Base-by-base conservation (phyloP, 139 green algal species). In the Yamagishiella unicocca region DNA sequence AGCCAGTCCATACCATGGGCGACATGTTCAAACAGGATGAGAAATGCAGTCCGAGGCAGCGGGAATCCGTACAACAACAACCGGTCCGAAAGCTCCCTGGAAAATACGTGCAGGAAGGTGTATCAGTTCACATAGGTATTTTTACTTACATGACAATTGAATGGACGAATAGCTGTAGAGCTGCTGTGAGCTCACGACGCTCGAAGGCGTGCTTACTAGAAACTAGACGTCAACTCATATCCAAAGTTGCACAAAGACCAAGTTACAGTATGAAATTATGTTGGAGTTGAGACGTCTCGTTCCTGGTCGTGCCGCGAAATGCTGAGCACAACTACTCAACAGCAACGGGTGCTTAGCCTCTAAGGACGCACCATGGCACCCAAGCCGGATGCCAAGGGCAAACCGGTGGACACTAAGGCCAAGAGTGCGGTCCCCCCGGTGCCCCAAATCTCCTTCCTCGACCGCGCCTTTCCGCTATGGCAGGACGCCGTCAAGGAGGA, bases 391-490 rank as follows among this genome's bases (percentile, higher is more conserved):
- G 31, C 43, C 7, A 66, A 17, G 45, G 80, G 64, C 21, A 77
- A 50, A 19, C 31, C 61, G n/a, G 8, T 42, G 4, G 64, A 61
- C 33, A 38, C 43, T 21, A 61, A 35, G 33, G 76, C 85, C 14
- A 85, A 71, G 54, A 62, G 61, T 3, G n/a, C 38, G 42, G 33
- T 17, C 10, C 73, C 73, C 6, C 62, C 54, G 9, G 35, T 33
- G 24, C 40, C 70, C 4, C 38, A 64, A 9, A 6, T 61, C 12
- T 50, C 42, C 64, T 71, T 86, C 67, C 64, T 93, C n/a, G 84
- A 91, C 53, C 74, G 70, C 27, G 83, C 73, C 4, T 93, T 93
- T 38, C 90, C 90, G 8, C 29, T 85, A 1, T 93, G 90, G 90
- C 31, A 78, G 43, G 84, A 91, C 3, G 19, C 46, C 8, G 43